phyloP scores from a whole-genome alignment of 352 stramenopile genomes.

The Pythium plurisporium region DNA sequence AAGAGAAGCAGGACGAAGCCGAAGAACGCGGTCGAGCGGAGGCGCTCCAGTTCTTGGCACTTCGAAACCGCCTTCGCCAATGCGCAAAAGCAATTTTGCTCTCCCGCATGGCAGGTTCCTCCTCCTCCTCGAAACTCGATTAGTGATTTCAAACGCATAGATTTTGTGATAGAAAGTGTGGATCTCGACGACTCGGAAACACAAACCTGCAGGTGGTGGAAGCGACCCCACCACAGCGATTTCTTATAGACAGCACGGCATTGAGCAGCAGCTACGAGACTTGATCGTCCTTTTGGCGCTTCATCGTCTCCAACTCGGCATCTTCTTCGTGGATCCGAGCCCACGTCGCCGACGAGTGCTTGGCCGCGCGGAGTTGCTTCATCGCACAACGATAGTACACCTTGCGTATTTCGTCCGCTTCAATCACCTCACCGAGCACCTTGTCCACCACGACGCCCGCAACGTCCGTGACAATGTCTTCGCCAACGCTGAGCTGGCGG shows the following conservation, averaged over 20 bases:
- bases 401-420: background rate
- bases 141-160: background rate
- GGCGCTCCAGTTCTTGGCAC: conserved; percentile 18
- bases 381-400: conserved; percentile 1
- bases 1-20: conserved; percentile 9
- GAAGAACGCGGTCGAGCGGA: conserved; percentile 17
- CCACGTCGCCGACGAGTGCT: background rate
- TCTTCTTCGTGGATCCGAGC: conserved; percentile 1
- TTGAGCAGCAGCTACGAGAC: background rate
- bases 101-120: background rate
- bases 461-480: background rate
- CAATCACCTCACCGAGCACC: background rate
- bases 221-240: background rate
- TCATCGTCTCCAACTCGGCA: conserved; percentile 12
- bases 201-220: too few species aligned
- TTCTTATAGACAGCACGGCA: background rate
- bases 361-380: background rate
- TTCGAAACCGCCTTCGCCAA: conserved; percentile 22
- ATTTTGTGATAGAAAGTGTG: too few species aligned
- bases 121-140: conserved; percentile 21
- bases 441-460: background rate
- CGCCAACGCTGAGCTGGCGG: background rate
- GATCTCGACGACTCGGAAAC: too few species aligned
- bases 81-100: conserved; percentile 18
- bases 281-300: conserved; percentile 14